Percentiles rank a stretch among this genome's conserved stretches.
Evolutionary conservation across 2,329 filamentous ascomycete species (phyloP).

Genomic region (Ascochyta koolunga): DNA sequence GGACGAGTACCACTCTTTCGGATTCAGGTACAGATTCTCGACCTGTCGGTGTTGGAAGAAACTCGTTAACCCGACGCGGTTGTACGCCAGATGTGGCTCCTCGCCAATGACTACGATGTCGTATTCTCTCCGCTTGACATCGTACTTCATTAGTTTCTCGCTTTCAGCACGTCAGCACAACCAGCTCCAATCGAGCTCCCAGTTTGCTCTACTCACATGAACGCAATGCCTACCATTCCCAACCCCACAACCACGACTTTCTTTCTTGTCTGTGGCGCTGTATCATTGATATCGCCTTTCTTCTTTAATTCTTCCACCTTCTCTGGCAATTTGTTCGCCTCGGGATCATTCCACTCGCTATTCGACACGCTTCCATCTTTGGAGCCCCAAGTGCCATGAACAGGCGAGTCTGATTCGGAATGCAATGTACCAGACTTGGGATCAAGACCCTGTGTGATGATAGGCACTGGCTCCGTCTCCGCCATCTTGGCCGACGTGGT

Average conservation of each 20-base stretch:
- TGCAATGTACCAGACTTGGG: conserved; percentile 41
- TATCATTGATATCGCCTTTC: conserved; percentile 37
- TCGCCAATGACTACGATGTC: conserved; percentile 86
- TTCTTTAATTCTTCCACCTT: conserved; percentile 45
- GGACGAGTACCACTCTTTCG: conserved; percentile 77
- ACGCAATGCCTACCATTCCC: conserved; percentile 90
- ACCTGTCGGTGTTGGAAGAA: conserved; percentile 88
- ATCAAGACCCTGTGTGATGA: conserved; percentile 43
- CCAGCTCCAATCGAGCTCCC: not conserved
- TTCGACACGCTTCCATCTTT: conserved; percentile 50
- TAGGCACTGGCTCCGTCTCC: conserved; percentile 21
- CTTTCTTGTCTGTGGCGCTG: conserved; percentile 55
- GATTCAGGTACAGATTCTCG: conserved; percentile 87
- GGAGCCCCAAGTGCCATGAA: conserved; percentile 33
- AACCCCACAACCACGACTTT: conserved; percentile 82
- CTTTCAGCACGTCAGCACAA: conserved; percentile 53
- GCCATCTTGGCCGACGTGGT: conserved; percentile 22
- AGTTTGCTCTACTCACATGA: conserved; percentile 69
- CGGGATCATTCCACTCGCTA: conserved; percentile 53
- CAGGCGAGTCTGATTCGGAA: conserved; percentile 25
- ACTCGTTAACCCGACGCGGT: conserved; percentile 84
- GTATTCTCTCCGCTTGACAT: conserved; percentile 76
- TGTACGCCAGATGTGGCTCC: conserved; percentile 86
- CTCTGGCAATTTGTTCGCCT: conserved; percentile 54
- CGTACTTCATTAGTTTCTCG: conserved; percentile 87